Percentiles rank a stretch among this genome's conserved stretches.
phyloP scores from a whole-genome alignment of 2,329 filamentous ascomycete genomes.

The Fusarium buxicola region DNA sequence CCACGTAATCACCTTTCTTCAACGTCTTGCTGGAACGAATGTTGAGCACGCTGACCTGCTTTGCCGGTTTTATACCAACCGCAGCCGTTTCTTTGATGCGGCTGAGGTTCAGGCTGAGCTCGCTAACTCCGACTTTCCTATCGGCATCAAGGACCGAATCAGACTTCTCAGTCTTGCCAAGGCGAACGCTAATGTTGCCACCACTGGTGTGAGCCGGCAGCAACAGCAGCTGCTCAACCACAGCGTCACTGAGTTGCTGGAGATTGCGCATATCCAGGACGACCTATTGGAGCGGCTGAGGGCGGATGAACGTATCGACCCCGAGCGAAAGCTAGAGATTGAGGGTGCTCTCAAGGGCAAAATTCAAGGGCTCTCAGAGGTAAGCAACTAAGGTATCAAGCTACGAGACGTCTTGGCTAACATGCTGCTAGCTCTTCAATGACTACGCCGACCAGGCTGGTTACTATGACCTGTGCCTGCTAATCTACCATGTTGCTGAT shows the following conservation, averaged over 20 bases:
- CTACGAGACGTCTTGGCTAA: conserved; percentile 31
- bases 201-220: conserved; percentile 80
- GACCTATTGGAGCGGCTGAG: conserved; percentile 85
- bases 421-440: conserved; percentile 80
- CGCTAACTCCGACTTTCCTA: conserved; percentile 82
- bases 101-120: conserved; percentile 87
- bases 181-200: conserved; percentile 89
- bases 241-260: conserved; percentile 85
- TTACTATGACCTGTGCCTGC: conserved; percentile 93
- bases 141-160: conserved; percentile 87
- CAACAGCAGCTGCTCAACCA: conserved; percentile 87
- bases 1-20: conserved; percentile 87
- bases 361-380: conserved; percentile 79
- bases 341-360: conserved; percentile 78
- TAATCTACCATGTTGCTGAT: conserved; percentile 93
- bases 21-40: conserved; percentile 78
- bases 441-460: conserved; percentile 88
- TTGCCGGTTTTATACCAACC: conserved; percentile 91
- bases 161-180: conserved; percentile 91
- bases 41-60: conserved; percentile 87
- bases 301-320: conserved; percentile 75
- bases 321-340: conserved; percentile 73
- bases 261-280: conserved; percentile 95
- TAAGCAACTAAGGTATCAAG: conserved; percentile 58
- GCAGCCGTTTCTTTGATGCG: conserved; percentile 85